Percentiles rank a stretch among this genome's conserved stretches.
These are phyloP conservation scores for Ziziphus jujuba DNA, from an alignment of 306 rosid genomes.

Conservation along the genomic window DNA sequence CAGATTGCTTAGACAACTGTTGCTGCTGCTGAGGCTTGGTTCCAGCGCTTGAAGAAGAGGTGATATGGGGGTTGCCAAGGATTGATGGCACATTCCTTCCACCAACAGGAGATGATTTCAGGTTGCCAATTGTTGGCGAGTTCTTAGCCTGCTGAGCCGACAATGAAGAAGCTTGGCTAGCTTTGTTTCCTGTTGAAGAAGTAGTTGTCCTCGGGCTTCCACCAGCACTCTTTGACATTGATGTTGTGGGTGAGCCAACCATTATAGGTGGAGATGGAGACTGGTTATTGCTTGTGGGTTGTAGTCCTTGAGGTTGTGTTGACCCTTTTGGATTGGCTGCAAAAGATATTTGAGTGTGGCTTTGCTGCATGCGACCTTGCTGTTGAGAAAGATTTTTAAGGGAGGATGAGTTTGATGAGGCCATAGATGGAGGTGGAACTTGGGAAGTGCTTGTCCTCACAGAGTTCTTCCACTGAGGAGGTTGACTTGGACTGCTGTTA, in stretches of 20 bases:
- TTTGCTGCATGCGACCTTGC: slow-evolving; percentile 66
- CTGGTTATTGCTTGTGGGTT: slow-evolving; percentile 57
- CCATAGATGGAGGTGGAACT: slow-evolving; percentile 52
- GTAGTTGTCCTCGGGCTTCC: slow-evolving; percentile 85
- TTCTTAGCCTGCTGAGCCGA: slow-evolving; percentile 73
- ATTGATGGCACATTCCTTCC: slow-evolving; percentile 75
- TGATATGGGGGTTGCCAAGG: slow-evolving; percentile 62
- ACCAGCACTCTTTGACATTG: slow-evolving; percentile 80
- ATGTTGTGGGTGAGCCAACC: slow-evolving; percentile 84
- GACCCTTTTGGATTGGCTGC: slow-evolving; percentile 68
- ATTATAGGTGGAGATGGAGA: slow-evolving; percentile 75
- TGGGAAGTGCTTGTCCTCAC: slow-evolving; percentile 53
- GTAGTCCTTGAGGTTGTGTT: slow-evolving; percentile 53
- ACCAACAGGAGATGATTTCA: slow-evolving; percentile 84
- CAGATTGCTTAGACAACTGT: slow-evolving; percentile 53
- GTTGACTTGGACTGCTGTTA: slow-evolving; percentile 62
- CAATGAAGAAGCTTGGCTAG: slow-evolving; percentile 59
- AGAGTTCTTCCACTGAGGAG: slow-evolving; percentile 90
- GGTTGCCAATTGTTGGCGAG: slow-evolving; percentile 41
- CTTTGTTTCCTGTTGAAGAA: slow-evolving; percentile 63
- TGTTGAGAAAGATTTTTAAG: slow-evolving; percentile 64
- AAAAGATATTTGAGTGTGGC: slow-evolving; percentile 82
- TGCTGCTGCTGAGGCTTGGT: slow-evolving; percentile 47
- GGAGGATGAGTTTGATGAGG: slow-evolving; percentile 63
- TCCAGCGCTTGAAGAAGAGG: slow-evolving; percentile 49